Conservation (phyloP, 768 basidiomycete species). For the Mrakia hoshinonis region DNA sequence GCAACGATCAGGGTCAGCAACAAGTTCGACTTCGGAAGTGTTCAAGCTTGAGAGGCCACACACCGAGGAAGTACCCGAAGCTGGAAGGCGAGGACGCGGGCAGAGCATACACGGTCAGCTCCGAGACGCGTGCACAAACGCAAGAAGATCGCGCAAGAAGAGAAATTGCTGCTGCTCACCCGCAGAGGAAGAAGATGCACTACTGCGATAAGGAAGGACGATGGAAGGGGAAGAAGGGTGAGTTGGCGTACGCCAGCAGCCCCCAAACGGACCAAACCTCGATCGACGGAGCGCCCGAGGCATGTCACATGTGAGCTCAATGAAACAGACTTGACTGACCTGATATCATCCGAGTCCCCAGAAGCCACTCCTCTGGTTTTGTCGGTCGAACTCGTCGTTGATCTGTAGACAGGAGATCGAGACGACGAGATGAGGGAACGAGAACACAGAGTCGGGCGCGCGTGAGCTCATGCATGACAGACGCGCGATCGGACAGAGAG, state of each 20-base stretch:
- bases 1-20: too few species aligned
- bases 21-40: too few species aligned
- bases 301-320: too few species aligned
- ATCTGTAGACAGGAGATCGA: too few species aligned
- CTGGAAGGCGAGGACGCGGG: constrained; percentile 14
- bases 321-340: background rate
- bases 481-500: too few species aligned
- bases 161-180: background rate
- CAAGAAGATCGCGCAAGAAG: background rate
- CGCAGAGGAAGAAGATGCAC: constrained; percentile 41
- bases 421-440: too few species aligned
- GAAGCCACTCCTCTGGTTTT: constrained; percentile 17
- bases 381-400: constrained; percentile 15
- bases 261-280: background rate
- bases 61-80: constrained; percentile 39
- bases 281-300: background rate
- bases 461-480: too few species aligned
- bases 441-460: too few species aligned
- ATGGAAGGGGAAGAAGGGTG: background rate
- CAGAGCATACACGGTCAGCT: background rate
- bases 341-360: constrained; percentile 39
- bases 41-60: background rate
- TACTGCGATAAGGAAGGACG: constrained; percentile 2
- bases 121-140: background rate
- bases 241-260: too few species aligned